Conservation (phyloP, 176 grass and related monocot genomes). For the Poa annua region DNA sequence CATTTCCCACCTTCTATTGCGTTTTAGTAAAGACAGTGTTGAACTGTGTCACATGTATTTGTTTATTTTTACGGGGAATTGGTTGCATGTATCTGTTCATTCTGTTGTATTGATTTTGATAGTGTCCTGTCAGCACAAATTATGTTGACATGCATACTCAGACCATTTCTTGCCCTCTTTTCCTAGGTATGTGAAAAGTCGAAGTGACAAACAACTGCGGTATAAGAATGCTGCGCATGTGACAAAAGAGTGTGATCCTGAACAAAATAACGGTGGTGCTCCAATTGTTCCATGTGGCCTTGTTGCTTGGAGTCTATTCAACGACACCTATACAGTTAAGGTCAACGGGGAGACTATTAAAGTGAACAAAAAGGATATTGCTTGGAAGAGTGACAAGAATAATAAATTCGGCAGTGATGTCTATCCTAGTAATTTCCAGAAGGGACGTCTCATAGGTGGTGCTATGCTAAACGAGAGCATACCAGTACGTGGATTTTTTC, state of each 20-base stretch:
- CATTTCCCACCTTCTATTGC: background rate
- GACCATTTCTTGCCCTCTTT: conserved; percentile 27
- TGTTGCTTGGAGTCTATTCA: conserved; percentile 94
- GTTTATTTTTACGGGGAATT: background rate
- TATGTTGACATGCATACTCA: conserved; percentile 16
- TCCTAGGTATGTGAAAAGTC: conserved; percentile 87
- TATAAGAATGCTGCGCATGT: conserved; percentile 48
- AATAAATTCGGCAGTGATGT: conserved; percentile 83
- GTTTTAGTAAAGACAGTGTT: conserved; percentile 1
- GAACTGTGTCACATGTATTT: background rate
- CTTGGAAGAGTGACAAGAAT: conserved; percentile 82
- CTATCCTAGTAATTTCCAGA: conserved; percentile 96
- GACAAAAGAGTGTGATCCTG: conserved; percentile 69
- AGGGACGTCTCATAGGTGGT: conserved; percentile 77
- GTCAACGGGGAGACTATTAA: conserved; percentile 51
- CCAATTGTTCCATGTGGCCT: conserved; percentile 92
- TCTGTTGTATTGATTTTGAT: conserved; percentile 27
- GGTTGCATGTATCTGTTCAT: background rate
- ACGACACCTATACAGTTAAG: conserved; percentile 76
- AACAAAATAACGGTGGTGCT: conserved; percentile 54
- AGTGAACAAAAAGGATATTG: conserved; percentile 92
- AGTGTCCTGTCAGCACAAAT: background rate
- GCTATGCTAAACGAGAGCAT: conserved; percentile 80
- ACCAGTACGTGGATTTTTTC: conserved; percentile 62
- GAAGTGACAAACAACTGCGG: conserved; percentile 81